A percentile compares a stretch with the other conserved stretches of the same genome.
These are phyloP conservation scores for Fomitopsis pinicola DNA, from an alignment of 1,284 basidiomycete species.

Conservation along the genomic window DNA sequence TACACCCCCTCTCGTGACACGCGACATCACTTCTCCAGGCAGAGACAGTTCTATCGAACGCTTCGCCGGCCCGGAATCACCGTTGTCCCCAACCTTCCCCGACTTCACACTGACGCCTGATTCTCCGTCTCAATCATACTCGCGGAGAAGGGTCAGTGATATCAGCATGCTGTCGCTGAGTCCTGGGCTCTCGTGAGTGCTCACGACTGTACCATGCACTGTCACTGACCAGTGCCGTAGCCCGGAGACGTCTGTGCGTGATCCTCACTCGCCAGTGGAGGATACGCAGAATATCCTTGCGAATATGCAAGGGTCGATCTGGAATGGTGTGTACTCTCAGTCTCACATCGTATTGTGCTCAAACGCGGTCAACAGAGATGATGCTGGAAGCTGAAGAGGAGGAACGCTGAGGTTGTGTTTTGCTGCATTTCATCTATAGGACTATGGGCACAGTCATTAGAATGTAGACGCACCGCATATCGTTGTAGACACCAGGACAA, in stretches of 20 bases:
- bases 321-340: conserved; percentile 52
- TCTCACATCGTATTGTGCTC: background rate
- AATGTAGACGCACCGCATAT: background rate
- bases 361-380: conserved; percentile 36
- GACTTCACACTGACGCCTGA: conserved; percentile 48
- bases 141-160: conserved; percentile 59
- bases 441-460: background rate
- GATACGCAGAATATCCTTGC: conserved; percentile 53
- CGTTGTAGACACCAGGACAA: background rate
- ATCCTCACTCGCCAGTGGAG: conserved; percentile 31
- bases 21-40: conserved; percentile 51
- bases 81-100: conserved; percentile 41
- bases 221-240: conserved; percentile 25
- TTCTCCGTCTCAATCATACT: conserved; percentile 33
- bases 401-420: conserved; percentile 22
- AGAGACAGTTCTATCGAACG: conserved; percentile 28
- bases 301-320: conserved; percentile 62
- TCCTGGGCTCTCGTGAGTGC: conserved; percentile 44
- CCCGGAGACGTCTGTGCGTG: conserved; percentile 39
- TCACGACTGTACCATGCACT: conserved; percentile 6
- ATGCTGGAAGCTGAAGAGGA: conserved; percentile 56
- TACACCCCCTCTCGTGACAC: conserved; percentile 42
- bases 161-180: conserved; percentile 58
- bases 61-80: conserved; percentile 32
- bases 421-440: background rate